Conservation (phyloP, 257 asterid species). For the Echites panduratus region DNA sequence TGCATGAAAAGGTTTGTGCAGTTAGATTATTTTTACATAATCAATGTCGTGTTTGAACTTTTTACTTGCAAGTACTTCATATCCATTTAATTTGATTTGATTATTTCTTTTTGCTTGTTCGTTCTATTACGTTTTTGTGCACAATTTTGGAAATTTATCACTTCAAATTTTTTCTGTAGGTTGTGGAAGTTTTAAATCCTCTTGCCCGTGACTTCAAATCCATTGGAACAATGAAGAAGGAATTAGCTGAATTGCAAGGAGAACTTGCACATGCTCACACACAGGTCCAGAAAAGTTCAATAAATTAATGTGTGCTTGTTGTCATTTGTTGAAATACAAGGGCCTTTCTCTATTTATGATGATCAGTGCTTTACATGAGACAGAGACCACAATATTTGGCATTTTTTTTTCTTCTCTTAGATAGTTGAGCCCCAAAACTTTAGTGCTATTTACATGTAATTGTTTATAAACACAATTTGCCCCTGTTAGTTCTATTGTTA, state of each 20-base stretch:
- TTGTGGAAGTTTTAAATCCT: conserved; percentile 90
- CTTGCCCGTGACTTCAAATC: conserved; percentile 96
- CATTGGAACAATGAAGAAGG: conserved; percentile 79
- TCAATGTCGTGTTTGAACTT: neutral
- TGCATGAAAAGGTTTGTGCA: conserved; percentile 72
- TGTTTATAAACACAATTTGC: neutral
- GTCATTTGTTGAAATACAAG: neutral
- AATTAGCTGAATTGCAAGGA: conserved; percentile 80
- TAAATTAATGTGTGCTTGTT: neutral
- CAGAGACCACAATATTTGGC: neutral
- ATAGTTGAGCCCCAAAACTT: neutral
- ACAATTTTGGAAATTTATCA: neutral
- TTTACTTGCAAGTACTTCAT: neutral
- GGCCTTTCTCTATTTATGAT: neutral
- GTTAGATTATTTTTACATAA: too few relatives aligned
- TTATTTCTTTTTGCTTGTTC: neutral
- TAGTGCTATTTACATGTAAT: neutral
- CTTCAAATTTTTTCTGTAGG: conserved; percentile 30
- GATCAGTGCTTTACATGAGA: neutral
- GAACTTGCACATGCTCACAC: conserved; percentile 72
- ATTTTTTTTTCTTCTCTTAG: neutral
- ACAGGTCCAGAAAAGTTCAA: conserved; percentile 41
- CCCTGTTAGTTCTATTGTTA: neutral
- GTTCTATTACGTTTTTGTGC: neutral
- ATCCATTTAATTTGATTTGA: neutral